Base-by-base conservation (phyloP, 2,329 filamentous ascomycete species). In the Hymenoscyphus fructigenus region DNA sequence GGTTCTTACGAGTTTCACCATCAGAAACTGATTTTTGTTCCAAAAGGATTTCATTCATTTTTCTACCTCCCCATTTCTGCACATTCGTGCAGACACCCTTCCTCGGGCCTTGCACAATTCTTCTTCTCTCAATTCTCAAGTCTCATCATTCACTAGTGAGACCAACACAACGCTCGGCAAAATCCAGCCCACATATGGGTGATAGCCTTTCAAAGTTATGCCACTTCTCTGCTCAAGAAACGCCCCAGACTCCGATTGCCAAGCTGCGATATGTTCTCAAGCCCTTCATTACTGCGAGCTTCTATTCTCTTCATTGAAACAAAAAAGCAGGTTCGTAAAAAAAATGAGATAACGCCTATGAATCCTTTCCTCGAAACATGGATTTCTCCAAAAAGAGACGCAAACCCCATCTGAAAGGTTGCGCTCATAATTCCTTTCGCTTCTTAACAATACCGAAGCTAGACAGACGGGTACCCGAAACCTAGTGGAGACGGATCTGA, bases 401-500 rank as follows among this genome's bases (percentile, higher is more conserved):
- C 56, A 23, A 36, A 34, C 29, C 2, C 29, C 10, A 4, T 23
- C 17, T 50, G n/a, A 1, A 23, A 28, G 17, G 17, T 20, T 59
- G 57, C 57, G 36, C n/a, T 59, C 36, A 17, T 44, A 32, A 50
- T 59, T n/a, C 23, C 15, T 59, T 59, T 63, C 38, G 38, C 57
- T 50, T 63, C 61, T 63, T 63, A 32, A 63, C 61, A 63, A 59
- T 59, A 59, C 61, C 57, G 38, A 63, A 63, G 61, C 56, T 63
- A 56, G 41, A 59, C 57, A 34, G 26, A 50, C 28, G 36, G 15
- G 36, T 28, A 47, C 57, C 44, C 41, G n/a, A 23, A 23, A 23
- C 44, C 44, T 23, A 50, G n/a, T 23, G 44, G 20, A 12, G 20
- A 50, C 6, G 6, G 20, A 20, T 50, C 44, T 23, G 44, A 10